Conservation (phyloP, 2,329 filamentous ascomycete genomes). For the Apiospora saccharicola region DNA sequence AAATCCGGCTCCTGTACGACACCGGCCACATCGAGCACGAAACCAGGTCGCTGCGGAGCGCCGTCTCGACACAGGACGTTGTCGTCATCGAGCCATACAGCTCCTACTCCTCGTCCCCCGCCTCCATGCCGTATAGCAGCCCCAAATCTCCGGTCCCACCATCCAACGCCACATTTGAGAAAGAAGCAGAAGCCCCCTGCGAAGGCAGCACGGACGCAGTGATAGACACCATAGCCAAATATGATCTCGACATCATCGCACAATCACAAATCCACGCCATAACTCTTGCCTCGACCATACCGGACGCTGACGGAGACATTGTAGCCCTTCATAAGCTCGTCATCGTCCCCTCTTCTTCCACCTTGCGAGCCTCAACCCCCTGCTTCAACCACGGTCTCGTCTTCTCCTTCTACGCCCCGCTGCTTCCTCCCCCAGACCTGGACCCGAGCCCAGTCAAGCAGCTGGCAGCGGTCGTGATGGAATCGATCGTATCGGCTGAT, state of each 20-base stretch:
- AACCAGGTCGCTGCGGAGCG: neutral
- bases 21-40: neutral
- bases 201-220: neutral
- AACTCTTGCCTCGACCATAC: neutral
- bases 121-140: neutral
- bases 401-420: conserved; percentile 7
- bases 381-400: neutral
- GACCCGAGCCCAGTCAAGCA: neutral
- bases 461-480: neutral
- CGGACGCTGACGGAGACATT: conserved; percentile 11
- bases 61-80: neutral
- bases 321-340: neutral
- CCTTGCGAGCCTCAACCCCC: neutral
- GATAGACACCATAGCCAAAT: no score
- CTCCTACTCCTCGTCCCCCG: neutral
- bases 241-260: neutral
- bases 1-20: conserved; percentile 15
- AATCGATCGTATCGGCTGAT: neutral
- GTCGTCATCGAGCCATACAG: conserved; percentile 1
- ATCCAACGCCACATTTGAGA: neutral
- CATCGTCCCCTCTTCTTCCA: neutral
- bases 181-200: neutral
- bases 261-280: neutral
- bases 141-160: neutral
- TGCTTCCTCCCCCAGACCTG: neutral